Evolutionary conservation across 2,329 filamentous ascomycete species (phyloP).

Genomic region (Alternaria consortialis): DNA sequence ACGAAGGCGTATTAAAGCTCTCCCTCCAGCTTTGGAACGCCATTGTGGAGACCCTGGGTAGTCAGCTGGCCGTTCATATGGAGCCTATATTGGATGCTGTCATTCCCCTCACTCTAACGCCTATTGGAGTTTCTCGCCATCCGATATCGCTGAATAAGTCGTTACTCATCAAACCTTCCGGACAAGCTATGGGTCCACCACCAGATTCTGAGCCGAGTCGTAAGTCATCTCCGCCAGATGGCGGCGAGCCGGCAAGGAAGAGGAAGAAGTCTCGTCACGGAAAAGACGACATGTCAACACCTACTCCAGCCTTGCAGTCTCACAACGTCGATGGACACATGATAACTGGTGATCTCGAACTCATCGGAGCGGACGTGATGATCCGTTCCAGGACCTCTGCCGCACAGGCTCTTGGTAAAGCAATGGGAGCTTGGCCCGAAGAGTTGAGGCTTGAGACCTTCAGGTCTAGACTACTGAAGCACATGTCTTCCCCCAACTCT

Average conservation of each 20-base stretch:
- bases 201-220: conserved; percentile 34
- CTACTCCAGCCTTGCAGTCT: conserved; percentile 64
- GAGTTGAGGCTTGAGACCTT: conserved; percentile 68
- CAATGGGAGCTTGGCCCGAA: conserved; percentile 79
- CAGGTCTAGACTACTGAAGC: conserved; percentile 70
- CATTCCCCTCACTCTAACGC: conserved; percentile 84
- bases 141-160: conserved; percentile 90
- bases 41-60: conserved; percentile 73
- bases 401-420: conserved; percentile 82
- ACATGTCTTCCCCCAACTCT: conserved; percentile 76
- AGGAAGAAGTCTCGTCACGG: conserved; percentile 81
- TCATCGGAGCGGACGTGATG: conserved; percentile 88
- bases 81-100: conserved; percentile 79
- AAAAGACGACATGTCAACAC: conserved; percentile 66
- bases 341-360: conserved; percentile 94
- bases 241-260: conserved; percentile 69
- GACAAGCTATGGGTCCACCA: conserved; percentile 75
- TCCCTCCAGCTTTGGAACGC: conserved; percentile 89
- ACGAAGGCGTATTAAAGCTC: conserved; percentile 80
- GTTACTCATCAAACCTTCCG: conserved; percentile 93
- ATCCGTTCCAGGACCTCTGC: conserved; percentile 89
- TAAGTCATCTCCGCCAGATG: conserved; percentile 45
- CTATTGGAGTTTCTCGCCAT: conserved; percentile 89
- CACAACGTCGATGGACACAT: conserved; percentile 98
- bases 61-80: conserved; percentile 76